phyloP scores from a whole-genome alignment of 164 flowering plant genomes.

The Platanus orientalis region DNA sequence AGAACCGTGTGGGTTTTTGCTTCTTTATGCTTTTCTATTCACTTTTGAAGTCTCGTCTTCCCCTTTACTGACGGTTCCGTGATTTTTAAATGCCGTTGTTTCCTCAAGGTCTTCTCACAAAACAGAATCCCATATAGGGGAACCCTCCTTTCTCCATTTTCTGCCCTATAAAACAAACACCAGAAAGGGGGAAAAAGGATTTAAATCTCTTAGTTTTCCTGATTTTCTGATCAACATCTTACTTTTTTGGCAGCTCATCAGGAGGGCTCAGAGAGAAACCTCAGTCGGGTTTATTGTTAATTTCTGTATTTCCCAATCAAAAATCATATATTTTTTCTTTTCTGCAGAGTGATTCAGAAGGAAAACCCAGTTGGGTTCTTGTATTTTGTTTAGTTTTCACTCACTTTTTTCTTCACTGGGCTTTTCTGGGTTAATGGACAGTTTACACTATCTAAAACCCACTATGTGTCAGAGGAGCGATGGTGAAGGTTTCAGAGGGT shows the following conservation, averaged over 20 bases:
- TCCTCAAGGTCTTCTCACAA: slow-evolving; percentile 12
- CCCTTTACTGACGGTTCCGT: slow-evolving; percentile 7
- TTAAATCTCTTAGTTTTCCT: not conserved
- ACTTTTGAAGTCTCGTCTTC: slow-evolving; percentile 1
- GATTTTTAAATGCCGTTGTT: not conserved
- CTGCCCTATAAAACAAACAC: slow-evolving; percentile 1
- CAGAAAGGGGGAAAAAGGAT: not conserved
- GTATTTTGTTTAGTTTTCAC: not conserved
- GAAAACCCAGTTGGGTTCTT: not conserved
- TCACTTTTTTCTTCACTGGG: not conserved
- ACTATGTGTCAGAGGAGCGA: slow-evolving; percentile 7
- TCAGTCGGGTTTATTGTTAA: slow-evolving; percentile 7
- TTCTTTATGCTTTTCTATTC: slow-evolving; percentile 1
- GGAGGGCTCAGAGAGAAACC: not conserved
- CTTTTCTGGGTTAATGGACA: slow-evolving; percentile 7
- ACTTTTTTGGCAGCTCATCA: not conserved
- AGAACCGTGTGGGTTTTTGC: slow-evolving; percentile 22
- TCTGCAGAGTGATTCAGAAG: not conserved
- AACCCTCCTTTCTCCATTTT: not conserved
- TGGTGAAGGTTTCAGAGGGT: slow-evolving; percentile 13
- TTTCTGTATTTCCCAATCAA: not conserved
- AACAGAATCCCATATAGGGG: slow-evolving; percentile 1
- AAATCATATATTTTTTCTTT: not conserved
- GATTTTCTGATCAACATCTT: slow-evolving; percentile 8
- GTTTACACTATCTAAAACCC: slow-evolving; percentile 14